Evolutionary conservation across 306 rosid species (phyloP).

Genomic region (Argentina anserina): DNA sequence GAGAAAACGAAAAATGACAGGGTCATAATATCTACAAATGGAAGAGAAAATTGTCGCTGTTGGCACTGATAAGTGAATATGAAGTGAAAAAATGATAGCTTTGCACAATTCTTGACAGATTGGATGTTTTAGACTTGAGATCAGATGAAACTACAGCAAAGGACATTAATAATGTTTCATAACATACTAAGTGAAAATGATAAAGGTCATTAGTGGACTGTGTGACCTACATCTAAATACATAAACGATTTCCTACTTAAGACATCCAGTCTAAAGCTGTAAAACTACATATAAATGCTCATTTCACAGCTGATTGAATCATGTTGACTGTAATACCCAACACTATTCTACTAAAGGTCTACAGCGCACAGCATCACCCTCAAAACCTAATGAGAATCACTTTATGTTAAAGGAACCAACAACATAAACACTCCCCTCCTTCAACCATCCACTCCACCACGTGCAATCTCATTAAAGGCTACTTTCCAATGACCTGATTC

Average conservation of each 20-base stretch:
- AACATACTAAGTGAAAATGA: neutral
- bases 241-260: no score
- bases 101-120: neutral
- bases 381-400: neutral
- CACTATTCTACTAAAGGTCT: neutral
- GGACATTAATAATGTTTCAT: neutral
- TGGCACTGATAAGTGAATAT: neutral
- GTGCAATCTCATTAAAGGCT: neutral
- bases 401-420: constrained; percentile 1
- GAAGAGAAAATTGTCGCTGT: neutral
- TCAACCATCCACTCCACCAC: constrained; percentile 7
- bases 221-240: no score
- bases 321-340: neutral
- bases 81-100: neutral
- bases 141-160: neutral
- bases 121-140: neutral
- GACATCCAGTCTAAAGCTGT: neutral
- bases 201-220: neutral
- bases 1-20: neutral
- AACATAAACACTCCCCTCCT: neutral
- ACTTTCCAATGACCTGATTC: neutral
- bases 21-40: neutral
- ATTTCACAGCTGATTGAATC: neutral
- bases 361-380: neutral
- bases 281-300: neutral